Percentiles rank a stretch among this genome's conserved stretches.
Evolutionary conservation across 768 basidiomycete genomes (phyloP).

Genomic region (Collybia mongolica): DNA sequence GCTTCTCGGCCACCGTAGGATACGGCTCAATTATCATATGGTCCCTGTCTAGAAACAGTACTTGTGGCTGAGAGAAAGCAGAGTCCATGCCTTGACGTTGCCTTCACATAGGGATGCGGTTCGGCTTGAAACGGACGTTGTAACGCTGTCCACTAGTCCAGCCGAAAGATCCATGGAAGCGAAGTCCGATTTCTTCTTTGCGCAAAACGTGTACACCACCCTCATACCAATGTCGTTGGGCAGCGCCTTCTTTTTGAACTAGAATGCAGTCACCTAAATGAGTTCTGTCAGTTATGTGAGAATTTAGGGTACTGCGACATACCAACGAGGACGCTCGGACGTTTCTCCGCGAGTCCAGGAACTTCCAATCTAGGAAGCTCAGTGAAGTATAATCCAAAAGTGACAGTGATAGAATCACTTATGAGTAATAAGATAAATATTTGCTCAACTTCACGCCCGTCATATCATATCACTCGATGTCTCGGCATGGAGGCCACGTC

Average conservation of each 20-base stretch:
- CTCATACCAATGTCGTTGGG: slow-evolving; percentile 49
- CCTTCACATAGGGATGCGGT: slow-evolving; percentile 52
- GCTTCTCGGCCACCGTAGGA: slow-evolving; percentile 1
- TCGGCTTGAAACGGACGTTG: slow-evolving; percentile 56
- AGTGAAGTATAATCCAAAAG: background rate
- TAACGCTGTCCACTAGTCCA: slow-evolving; percentile 34
- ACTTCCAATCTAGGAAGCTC: slow-evolving; percentile 28
- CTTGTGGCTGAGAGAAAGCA: slow-evolving; percentile 38
- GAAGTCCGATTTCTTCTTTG: slow-evolving; percentile 47
- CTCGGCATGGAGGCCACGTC: slow-evolving; percentile 24
- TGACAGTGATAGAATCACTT: slow-evolving; percentile 13
- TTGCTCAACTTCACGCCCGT: slow-evolving; percentile 26
- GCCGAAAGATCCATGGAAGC: slow-evolving; percentile 45
- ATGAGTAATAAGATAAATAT: slow-evolving; percentile 35
- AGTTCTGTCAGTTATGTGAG: background rate
- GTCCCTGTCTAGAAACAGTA: slow-evolving; percentile 45
- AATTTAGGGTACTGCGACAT: slow-evolving; percentile 14
- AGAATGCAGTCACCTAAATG: slow-evolving; percentile 52
- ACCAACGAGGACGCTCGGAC: slow-evolving; percentile 59
- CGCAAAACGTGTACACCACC: slow-evolving; percentile 56
- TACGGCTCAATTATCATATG: slow-evolving; percentile 6
- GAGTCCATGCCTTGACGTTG: slow-evolving; percentile 59
- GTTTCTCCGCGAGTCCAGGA: slow-evolving; percentile 55
- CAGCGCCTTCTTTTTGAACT: slow-evolving; percentile 36
- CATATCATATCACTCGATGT: slow-evolving; percentile 38